Evolutionary conservation across 768 basidiomycete genomes (phyloP), one percentile per base, ranked within the genome.

Genomic region (Porpolomopsis calyptriformis): DNA sequence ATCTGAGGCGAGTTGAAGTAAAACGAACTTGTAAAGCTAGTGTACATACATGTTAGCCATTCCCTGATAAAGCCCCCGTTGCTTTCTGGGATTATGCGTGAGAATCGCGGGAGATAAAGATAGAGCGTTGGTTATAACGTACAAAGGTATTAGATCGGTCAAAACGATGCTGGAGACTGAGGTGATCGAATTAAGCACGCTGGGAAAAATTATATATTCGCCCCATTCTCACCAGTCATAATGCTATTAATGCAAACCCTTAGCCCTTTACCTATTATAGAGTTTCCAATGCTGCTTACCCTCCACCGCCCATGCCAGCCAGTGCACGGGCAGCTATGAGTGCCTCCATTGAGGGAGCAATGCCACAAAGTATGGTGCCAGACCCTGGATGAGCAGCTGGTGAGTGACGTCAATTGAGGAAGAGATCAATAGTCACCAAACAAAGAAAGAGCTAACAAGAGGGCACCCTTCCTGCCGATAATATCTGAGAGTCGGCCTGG

Each of bases 251-350:
- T 35, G 52, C 52, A 47, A 45, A n/a, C 52, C 52, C 53, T 50
- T 50, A 61, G 60, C 54, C 16, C 20, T 16, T 31, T 18, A 25
- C 24, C 33, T 11, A 37, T 33, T n/a, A 34, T 16, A 33, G 18
- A 35, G 16, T 29, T 27, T 40, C 16, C 11, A 20, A 23, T 25
- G 24, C n/a, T 42, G 34, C 82, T 64, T 60, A 87, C 80, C 89
- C 85, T 63, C 89, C 91, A 47, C 91, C 89, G 46, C 88, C 91
- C 79, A 89, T 87, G 40, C 92, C 92, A 22, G 92, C 90, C 36
- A 96, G 64, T 2, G 87, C 80, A 10, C 93, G 78, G 46, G 85
- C 86, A 34, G 72, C 71, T 50, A 94, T 89, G 44, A 96, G 73
- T 10, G 72, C 61, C 51, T 77, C 73, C 92, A 97, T 94, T 4